Evolutionary conservation across 257 asterid species (phyloP).

Genomic region (Nemophila menziesii): DNA sequence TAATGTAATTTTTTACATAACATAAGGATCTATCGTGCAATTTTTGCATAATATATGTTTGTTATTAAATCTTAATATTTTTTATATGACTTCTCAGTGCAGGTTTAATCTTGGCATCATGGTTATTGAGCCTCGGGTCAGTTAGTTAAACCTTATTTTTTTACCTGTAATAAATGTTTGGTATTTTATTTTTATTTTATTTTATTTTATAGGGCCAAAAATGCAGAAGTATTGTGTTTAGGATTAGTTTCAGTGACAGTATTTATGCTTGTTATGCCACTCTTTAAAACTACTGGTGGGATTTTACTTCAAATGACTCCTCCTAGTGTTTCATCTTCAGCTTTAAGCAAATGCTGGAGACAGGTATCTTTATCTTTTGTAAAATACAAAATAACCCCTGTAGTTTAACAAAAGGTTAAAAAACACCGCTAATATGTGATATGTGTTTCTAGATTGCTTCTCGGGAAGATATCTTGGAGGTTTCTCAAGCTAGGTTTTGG

Average conservation of each 20-base stretch:
- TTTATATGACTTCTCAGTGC: conserved; percentile 53
- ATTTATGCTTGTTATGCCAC: conserved; percentile 89
- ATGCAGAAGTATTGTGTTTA: conserved; percentile 91
- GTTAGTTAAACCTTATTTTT: not conserved
- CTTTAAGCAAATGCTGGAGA: conserved; percentile 82
- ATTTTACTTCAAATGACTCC: conserved; percentile 82
- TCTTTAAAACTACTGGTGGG: conserved; percentile 75
- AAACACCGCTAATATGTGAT: not conserved
- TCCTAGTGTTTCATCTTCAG: conserved; percentile 65
- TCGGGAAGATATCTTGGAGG: conserved; percentile 57
- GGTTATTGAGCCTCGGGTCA: conserved; percentile 91
- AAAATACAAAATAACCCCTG: too few species aligned
- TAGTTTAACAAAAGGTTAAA: too few species aligned
- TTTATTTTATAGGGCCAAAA: conserved; percentile 45
- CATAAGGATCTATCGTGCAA: too few species aligned
- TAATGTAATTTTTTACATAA: too few species aligned
- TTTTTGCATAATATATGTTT: too few species aligned
- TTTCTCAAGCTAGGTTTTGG: conserved; percentile 81
- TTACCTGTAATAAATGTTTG: not conserved
- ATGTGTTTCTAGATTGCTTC: conserved; percentile 36
- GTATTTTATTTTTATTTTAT: conserved; percentile 2
- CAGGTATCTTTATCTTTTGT: conserved; percentile 35
- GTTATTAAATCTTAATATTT: conserved; percentile 16
- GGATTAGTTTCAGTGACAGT: conserved; percentile 83
- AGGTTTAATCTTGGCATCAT: conserved; percentile 91